phyloP scores from a whole-genome alignment of 1,139 yeast species.

The Candida frijolesensis region DNA sequence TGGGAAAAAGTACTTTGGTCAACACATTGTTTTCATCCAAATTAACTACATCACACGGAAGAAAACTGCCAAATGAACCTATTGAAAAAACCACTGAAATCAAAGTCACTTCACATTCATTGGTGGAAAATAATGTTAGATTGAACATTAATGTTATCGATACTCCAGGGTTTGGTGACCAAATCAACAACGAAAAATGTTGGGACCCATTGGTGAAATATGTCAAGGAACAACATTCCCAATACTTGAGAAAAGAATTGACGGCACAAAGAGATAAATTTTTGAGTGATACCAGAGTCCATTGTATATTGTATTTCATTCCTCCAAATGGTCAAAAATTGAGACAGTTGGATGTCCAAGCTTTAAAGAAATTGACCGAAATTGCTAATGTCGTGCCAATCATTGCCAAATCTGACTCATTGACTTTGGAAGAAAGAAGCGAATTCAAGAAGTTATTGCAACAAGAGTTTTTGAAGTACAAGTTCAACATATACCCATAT shows the following conservation, averaged over 20 bases:
- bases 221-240: slow-evolving; percentile 94
- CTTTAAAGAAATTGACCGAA: slow-evolving; percentile 82
- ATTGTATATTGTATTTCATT: slow-evolving; percentile 87
- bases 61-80: slow-evolving; percentile 66
- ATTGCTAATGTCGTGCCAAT: slow-evolving; percentile 94
- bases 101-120: slow-evolving; percentile 64
- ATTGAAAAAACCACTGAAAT: slow-evolving; percentile 88
- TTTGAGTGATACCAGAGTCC: slow-evolving; percentile 91
- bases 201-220: slow-evolving; percentile 97
- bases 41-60: slow-evolving; percentile 73
- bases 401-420: slow-evolving; percentile 79
- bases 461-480: slow-evolving; percentile 72
- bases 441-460: slow-evolving; percentile 75
- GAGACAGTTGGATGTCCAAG: slow-evolving; percentile 78
- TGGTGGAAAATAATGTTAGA: slow-evolving; percentile 84
- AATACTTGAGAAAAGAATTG: slow-evolving; percentile 89
- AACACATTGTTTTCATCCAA: slow-evolving; percentile 89
- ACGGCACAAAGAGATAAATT: slow-evolving; percentile 91
- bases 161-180: slow-evolving; percentile 98
- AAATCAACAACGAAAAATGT: slow-evolving; percentile 90
- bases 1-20: slow-evolving; percentile 89
- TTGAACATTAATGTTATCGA: slow-evolving; percentile 87
- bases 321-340: slow-evolving; percentile 86
- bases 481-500: slow-evolving; percentile 84
- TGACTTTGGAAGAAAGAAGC: slow-evolving; percentile 83